Conservation (phyloP, 805 yeast genomes). For the Candida broadrunensis region DNA sequence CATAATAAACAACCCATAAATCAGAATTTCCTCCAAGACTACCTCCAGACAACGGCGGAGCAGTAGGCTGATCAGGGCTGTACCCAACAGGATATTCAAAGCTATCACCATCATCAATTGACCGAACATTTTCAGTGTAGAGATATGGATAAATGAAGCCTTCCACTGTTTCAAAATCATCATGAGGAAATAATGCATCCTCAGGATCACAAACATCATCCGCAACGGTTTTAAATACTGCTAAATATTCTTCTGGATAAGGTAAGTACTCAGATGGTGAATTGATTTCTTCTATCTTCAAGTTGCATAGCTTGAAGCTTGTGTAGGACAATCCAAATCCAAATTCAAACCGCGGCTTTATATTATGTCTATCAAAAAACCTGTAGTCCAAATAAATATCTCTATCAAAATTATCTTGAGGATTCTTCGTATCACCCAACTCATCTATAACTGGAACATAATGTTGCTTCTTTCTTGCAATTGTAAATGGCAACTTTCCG, state of each 20-base stretch:
- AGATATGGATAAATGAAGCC: slow-evolving; percentile 58
- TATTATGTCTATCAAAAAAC: slow-evolving; percentile 53
- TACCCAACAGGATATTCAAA: slow-evolving; percentile 40
- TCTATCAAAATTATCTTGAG: slow-evolving; percentile 45
- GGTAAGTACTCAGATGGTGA: slow-evolving; percentile 46
- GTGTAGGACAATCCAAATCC: slow-evolving; percentile 63
- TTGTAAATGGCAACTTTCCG: slow-evolving; percentile 62
- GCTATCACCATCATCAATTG: slow-evolving; percentile 32
- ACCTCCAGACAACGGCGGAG: slow-evolving; percentile 45
- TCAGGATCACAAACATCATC: slow-evolving; percentile 53
- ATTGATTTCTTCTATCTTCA: slow-evolving; percentile 39
- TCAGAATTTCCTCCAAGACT: slow-evolving; percentile 61
- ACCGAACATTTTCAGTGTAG: slow-evolving; percentile 30
- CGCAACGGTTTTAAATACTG: slow-evolving; percentile 38
- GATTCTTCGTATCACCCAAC: slow-evolving; percentile 21
- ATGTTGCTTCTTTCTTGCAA: slow-evolving; percentile 49
- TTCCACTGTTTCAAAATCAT: slow-evolving; percentile 50
- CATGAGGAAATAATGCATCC: slow-evolving; percentile 52
- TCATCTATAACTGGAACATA: slow-evolving; percentile 46
- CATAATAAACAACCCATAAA: slow-evolving; percentile 51
- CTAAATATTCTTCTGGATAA: slow-evolving; percentile 44
- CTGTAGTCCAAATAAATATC: slow-evolving; percentile 55
- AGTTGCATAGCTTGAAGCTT: slow-evolving; percentile 30
- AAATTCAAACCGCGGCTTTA: slow-evolving; percentile 58
- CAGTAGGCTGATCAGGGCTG: slow-evolving; percentile 29